Evolutionary conservation across 225 moss, liverwort and hornwort species (phyloP), one percentile per base, ranked within the genome.

Genomic region (Straminergon stramineum): DNA sequence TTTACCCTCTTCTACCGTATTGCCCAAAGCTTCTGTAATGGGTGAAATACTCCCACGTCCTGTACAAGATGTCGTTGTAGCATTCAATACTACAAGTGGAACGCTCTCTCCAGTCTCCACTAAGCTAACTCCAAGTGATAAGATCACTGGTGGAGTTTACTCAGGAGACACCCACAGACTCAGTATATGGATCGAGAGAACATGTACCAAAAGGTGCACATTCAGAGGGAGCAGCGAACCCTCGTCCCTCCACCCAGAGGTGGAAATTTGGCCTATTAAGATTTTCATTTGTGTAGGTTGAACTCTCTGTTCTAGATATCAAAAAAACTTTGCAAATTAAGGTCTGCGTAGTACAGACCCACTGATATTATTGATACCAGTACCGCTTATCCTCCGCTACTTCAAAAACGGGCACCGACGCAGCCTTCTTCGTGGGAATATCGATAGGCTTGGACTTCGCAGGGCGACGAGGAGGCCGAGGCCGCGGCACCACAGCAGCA

Each of bases 371-470:
- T 90, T 88, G 89, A 27, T 93, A 93, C 93, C 93, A 93, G 37
- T 93, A 93, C 28, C 88, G 93, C 88, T 91, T 93, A 73, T 93
- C 93, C 85, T 85, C 45, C 17, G 91, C 85, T 3, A 87, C 87
- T 48, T 90, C 88, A 10, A 87, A 86, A 35, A 90, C 66, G 10
- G 87, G 87, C 9, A 57, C 79, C 19, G 55, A 30, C 22, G 28
- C 88, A 27, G 81, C 65, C 88, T 93, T 93, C 88, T 89, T 89
- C 10, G 79, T 53, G 5, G 93, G 93, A 83, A 93, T 93, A 43
- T 93, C 91, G 52, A 93, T 93, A 5, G 93, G 93, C 52, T 93
- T 79, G 13, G 93, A 93, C 87, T 64, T 85, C 21, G 79, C 83
- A 13, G 89, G 86, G 26, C 90, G 58, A 19, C 15, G 89, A 75